Evolutionary conservation across 2,329 filamentous ascomycete species (phyloP), one percentile per base, ranked within the genome.

Genomic region (Apiospora sp.): DNA sequence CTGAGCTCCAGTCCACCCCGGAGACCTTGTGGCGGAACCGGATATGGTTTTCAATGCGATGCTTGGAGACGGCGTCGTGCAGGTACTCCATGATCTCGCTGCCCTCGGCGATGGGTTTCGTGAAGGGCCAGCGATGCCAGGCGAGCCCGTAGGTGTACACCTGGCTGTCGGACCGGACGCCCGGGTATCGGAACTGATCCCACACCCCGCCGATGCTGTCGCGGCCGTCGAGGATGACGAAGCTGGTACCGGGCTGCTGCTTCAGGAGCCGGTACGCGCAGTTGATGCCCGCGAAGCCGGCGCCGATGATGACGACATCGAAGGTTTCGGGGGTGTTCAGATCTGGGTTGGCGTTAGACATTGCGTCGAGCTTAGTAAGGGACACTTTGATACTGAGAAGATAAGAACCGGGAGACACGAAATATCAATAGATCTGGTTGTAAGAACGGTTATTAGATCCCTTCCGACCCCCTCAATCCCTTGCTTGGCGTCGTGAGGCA

Each of bases 161-260:
- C 76, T 92, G 89, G 0, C 89, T 90, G 73, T 92, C 89, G 2
- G 90, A 91, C 68, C 90, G 85, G 75, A 94, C 92, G 10, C 93
- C 92, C 0, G 92, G 93, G 76, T 94, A 96, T 54, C 87, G 88
- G 83, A 94, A 96, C 1, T 95, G 83, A 77, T 92, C 91, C 93
- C 93, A 95, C 0, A 93, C 96, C 1, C 93, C 93, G 1, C 93
- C 93, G 12, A 95, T 85, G 41, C 85, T 83, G 69, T 87, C 84
- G 48, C 93, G 90, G 1, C 86, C 87, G 80, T 96, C 93, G 19
- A 95, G 86, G 37, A 96, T 89, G 16, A 88, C 86, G 79, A 93
- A 95, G 3, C 81, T 87, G 49, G 86, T 82, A 61, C 84, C 79
- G 0, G 80, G 75, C 0, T 92, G 90, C 1, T 89, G 80, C 37